A percentile compares a stretch with the other conserved stretches of the same genome.
Conservation (phyloP, 441 rosid species). For the Gossypium gossypioides region DNA sequence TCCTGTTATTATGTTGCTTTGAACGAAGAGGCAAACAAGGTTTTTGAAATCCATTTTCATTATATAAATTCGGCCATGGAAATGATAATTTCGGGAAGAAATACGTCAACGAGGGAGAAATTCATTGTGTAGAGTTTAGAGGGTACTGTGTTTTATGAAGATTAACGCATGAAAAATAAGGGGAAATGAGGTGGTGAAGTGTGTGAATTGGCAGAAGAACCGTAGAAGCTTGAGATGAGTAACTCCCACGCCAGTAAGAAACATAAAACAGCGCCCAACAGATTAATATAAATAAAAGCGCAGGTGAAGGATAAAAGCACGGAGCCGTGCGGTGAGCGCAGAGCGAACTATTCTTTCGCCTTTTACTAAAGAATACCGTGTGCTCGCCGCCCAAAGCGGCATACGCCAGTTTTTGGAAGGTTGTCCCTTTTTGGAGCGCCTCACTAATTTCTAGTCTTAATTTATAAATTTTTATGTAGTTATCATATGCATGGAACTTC, state of each 20-base stretch:
- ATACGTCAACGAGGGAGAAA: not conserved
- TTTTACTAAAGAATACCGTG: not conserved
- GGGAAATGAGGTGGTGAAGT: not conserved
- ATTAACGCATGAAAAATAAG: not conserved
- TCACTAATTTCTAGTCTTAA: no score
- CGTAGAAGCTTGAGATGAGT: not conserved
- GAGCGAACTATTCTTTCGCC: not conserved
- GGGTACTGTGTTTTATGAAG: not conserved
- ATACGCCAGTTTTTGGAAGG: no score
- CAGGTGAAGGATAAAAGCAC: rapidly evolving
- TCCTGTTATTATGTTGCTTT: not conserved
- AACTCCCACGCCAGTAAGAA: not conserved
- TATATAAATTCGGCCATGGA: not conserved
- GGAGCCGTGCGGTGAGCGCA: constrained; percentile 20
- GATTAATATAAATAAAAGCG: not conserved
- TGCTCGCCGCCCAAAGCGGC: not conserved
- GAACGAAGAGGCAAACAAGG: not conserved
- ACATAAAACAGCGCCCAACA: not conserved
- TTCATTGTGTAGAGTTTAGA: not conserved
- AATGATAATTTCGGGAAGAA: not conserved
- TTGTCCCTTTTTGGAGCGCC: no score
- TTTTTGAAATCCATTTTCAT: not conserved
- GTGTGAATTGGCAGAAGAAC: not conserved
- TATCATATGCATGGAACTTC: no score
- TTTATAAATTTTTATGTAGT: no score